Evolutionary conservation across 106 monocot genomes (phyloP).

Genomic region (Ottelia alismoides): DNA sequence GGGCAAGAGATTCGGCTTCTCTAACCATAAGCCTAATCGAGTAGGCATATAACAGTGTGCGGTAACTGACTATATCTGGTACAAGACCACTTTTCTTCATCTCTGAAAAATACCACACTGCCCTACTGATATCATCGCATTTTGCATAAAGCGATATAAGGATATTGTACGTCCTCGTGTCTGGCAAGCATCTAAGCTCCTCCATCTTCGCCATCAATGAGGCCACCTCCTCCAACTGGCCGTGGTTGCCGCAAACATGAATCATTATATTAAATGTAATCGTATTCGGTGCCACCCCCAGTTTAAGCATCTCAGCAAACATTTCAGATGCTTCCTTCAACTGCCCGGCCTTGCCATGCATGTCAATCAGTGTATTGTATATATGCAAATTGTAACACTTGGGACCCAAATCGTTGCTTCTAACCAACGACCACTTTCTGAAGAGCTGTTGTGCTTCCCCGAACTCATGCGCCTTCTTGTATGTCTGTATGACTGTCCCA

Average conservation of each 20-base stretch:
- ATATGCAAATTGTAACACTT: conserved; percentile 38
- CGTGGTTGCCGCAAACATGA: conserved; percentile 57
- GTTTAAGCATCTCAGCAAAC: conserved; percentile 64
- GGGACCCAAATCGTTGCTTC: neutral
- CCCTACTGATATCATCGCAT: conserved; percentile 36
- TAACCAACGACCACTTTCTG: conserved; percentile 39
- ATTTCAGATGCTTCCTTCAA: conserved; percentile 50
- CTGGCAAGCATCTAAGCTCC: conserved; percentile 36
- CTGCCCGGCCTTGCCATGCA: conserved; percentile 79
- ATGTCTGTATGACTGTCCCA: conserved; percentile 50
- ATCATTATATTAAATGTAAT: conserved; percentile 92
- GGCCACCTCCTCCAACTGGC: conserved; percentile 43
- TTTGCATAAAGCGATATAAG: conserved; percentile 69
- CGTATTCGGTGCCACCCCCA: conserved; percentile 54
- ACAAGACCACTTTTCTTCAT: conserved; percentile 45
- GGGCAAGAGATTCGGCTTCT: conserved; percentile 52
- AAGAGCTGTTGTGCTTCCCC: conserved; percentile 55
- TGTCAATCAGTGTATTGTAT: conserved; percentile 74
- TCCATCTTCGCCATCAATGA: conserved; percentile 51
- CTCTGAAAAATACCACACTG: conserved; percentile 45
- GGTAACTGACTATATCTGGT: conserved; percentile 72
- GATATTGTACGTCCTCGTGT: conserved; percentile 76
- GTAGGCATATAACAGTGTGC: conserved; percentile 82
- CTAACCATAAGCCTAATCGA: conserved; percentile 64
- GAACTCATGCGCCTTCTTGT: conserved; percentile 68